Evolutionary conservation across 805 yeast genomes (phyloP).

Genomic region (Barnettozyma californica): DNA sequence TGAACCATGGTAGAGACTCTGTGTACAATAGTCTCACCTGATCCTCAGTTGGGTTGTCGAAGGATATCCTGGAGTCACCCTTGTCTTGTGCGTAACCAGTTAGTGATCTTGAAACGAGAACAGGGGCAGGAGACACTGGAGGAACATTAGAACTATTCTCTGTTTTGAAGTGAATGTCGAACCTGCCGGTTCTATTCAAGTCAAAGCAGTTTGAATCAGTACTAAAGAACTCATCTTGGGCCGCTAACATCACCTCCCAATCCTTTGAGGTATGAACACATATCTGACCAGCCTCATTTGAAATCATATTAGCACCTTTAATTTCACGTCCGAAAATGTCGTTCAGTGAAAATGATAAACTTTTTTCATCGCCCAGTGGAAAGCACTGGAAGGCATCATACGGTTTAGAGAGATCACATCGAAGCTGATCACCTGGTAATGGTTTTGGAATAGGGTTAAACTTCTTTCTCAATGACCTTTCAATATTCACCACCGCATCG

Average conservation of each 20-base stretch:
- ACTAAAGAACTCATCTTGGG: constrained; percentile 25
- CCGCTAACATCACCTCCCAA: constrained; percentile 42
- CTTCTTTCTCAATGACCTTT: constrained; percentile 57
- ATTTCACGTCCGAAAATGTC: constrained; percentile 68
- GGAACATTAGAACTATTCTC: constrained; percentile 39
- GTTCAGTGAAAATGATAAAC: constrained; percentile 46
- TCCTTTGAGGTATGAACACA: constrained; percentile 38
- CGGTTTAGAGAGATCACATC: constrained; percentile 66
- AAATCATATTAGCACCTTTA: constrained; percentile 58
- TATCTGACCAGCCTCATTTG: constrained; percentile 37
- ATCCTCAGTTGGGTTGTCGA: constrained; percentile 57
- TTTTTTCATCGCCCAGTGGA: constrained; percentile 54
- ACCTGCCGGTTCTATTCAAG: constrained; percentile 19
- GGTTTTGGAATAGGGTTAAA: constrained; percentile 79
- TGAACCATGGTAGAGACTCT: constrained; percentile 91
- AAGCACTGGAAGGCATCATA: constrained; percentile 67
- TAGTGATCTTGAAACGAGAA: constrained; percentile 74
- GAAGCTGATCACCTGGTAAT: constrained; percentile 56
- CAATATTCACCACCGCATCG: constrained; percentile 67
- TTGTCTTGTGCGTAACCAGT: constrained; percentile 89
- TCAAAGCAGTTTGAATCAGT: constrained; percentile 35
- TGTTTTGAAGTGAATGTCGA: constrained; percentile 33
- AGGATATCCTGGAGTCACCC: constrained; percentile 80
- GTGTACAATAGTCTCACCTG: constrained; percentile 54
- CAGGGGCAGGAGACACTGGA: constrained; percentile 47